phyloP scores from a whole-genome alignment of 1,284 basidiomycete genomes.

The Phellopilus nigrolimitatus region DNA sequence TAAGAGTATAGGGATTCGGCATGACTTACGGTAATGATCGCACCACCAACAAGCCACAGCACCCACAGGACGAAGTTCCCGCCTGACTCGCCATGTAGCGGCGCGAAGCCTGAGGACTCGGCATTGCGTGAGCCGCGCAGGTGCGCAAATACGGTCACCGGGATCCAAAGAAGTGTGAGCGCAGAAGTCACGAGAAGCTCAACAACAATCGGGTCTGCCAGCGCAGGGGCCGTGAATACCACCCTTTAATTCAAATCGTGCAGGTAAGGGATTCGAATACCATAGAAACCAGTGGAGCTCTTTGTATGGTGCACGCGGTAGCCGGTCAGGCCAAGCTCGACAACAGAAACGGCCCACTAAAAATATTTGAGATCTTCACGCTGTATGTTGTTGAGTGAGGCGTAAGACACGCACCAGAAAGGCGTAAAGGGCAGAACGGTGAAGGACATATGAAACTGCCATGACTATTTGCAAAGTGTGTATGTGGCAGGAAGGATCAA shows the following conservation, averaged over 20 bases:
- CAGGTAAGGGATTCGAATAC: neutral
- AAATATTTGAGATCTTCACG: no score
- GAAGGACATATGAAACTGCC: no score
- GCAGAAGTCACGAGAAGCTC: constrained; percentile 19
- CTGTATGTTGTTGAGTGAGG: no score
- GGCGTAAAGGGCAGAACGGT: no score
- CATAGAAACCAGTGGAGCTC: constrained; percentile 8
- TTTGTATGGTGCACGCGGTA: constrained; percentile 18
- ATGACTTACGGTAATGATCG: constrained; percentile 16
- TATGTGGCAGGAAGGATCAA: no score
- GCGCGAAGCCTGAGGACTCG: neutral
- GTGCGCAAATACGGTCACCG: constrained; percentile 4
- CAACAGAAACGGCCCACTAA: constrained; percentile 12
- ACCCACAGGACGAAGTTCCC: constrained; percentile 21
- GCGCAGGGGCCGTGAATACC: neutral
- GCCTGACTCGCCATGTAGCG: constrained; percentile 10
- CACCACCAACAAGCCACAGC: constrained; percentile 20
- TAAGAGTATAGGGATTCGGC: neutral
- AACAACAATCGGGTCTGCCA: constrained; percentile 16
- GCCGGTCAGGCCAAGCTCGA: constrained; percentile 15
- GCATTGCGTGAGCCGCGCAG: neutral
- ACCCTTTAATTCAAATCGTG: neutral
- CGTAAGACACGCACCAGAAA: no score
- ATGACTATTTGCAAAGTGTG: no score
- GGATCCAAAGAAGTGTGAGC: constrained; percentile 20